Evolutionary conservation across 148 eudicot species (phyloP).

Genomic region (Vaccinium darrowii): DNA sequence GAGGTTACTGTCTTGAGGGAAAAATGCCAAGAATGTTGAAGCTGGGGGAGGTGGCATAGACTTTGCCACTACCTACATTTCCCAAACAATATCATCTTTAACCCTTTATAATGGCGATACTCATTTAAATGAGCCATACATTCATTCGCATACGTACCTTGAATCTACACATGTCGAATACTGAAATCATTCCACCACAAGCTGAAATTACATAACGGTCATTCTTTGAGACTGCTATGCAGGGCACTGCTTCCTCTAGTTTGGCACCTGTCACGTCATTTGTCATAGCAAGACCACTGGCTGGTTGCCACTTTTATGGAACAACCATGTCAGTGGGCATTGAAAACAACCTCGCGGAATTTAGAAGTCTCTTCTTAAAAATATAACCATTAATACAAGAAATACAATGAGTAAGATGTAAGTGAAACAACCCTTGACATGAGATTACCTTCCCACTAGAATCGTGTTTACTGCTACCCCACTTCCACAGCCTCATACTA

Average conservation of each 20-base stretch:
- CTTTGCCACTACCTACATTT: conserved; percentile 70
- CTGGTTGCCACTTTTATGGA: conserved; percentile 32
- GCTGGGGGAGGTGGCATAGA: conserved; percentile 94
- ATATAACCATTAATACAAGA: not conserved
- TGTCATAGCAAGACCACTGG: conserved; percentile 82
- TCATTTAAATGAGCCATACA: not conserved
- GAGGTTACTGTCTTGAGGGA: conserved; percentile 82
- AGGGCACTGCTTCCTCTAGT: conserved; percentile 82
- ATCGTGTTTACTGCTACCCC: no score
- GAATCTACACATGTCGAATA: conserved; percentile 85
- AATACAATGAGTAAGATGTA: not conserved
- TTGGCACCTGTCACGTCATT: conserved; percentile 82
- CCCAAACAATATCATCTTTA: conserved; percentile 6
- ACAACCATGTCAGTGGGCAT: conserved; percentile 79
- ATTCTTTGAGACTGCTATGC: conserved; percentile 89
- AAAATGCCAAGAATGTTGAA: conserved; percentile 81
- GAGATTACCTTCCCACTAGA: conserved; percentile 66
- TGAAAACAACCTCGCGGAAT: conserved; percentile 20
- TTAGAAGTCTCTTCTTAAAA: conserved; percentile 24
- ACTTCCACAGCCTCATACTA: not conserved
- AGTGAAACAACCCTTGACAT: not conserved
- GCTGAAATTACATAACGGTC: conserved; percentile 90
- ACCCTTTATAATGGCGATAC: not conserved
- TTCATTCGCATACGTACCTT: conserved; percentile 31
- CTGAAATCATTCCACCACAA: conserved; percentile 82